Evolutionary conservation across 2,329 filamentous ascomycete species (phyloP).

Genomic region (Drechslerella coelobrocha): DNA sequence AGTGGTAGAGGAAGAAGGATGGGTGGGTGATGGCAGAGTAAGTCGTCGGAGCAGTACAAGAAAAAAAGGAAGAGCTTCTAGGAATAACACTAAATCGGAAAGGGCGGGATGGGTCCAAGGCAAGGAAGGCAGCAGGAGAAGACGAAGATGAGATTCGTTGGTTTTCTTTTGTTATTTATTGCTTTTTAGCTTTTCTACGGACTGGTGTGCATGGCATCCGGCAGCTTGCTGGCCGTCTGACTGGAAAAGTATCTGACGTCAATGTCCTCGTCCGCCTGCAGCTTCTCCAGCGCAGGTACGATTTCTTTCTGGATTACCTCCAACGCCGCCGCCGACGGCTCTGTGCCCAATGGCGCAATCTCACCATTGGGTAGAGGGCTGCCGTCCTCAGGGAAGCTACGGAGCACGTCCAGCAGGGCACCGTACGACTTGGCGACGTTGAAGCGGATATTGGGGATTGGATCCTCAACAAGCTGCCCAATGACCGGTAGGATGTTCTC

Average conservation of each 20-base stretch:
- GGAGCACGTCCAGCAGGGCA: slow-evolving; percentile 86
- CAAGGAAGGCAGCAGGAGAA: slow-evolving; percentile 21
- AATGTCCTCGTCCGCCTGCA: slow-evolving; percentile 96
- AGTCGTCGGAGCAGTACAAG: slow-evolving; percentile 2
- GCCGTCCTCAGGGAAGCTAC: slow-evolving; percentile 85
- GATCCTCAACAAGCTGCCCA: slow-evolving; percentile 88
- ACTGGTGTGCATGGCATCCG: slow-evolving; percentile 66
- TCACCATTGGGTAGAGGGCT: slow-evolving; percentile 82
- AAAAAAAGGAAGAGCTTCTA: slow-evolving; percentile 3
- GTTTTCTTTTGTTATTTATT: slow-evolving; percentile 21
- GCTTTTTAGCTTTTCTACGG: slow-evolving; percentile 55
- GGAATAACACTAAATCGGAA: neutral
- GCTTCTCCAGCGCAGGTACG: slow-evolving; percentile 87
- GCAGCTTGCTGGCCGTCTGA: slow-evolving; percentile 72
- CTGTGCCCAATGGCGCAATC: slow-evolving; percentile 59
- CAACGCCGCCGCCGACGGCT: slow-evolving; percentile 73
- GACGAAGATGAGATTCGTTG: slow-evolving; percentile 6
- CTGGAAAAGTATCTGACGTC: slow-evolving; percentile 98
- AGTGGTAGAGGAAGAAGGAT: neutral
- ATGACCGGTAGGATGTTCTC: slow-evolving; percentile 94
- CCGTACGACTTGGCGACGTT: slow-evolving; percentile 98
- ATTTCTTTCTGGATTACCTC: slow-evolving; percentile 86
- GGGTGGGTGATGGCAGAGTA: neutral
- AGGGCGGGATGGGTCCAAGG: neutral
- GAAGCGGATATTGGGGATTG: slow-evolving; percentile 98